These are phyloP conservation scores for Taphrina betulina DNA, from an alignment of 1,139 yeast genomes.

Conservation along the genomic window DNA sequence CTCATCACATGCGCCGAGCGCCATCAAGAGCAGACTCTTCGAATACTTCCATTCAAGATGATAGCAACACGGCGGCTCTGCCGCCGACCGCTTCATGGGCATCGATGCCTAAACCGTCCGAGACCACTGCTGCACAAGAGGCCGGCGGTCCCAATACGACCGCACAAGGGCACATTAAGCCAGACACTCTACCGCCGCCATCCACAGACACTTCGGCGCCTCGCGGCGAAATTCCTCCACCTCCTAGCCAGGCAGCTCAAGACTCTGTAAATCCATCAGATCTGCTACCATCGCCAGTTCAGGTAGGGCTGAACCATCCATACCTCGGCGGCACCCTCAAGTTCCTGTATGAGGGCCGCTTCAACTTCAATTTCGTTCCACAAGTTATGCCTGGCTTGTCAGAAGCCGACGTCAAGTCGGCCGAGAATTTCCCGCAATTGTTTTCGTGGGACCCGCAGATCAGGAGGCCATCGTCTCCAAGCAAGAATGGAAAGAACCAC, in stretches of 20 bases:
- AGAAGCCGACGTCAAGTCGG: conserved; percentile 23
- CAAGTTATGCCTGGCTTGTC: conserved; percentile 23
- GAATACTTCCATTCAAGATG: conserved; percentile 39
- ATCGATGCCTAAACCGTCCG: conserved; percentile 48
- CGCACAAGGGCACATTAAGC: conserved; percentile 4
- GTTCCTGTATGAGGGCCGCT: conserved; percentile 3
- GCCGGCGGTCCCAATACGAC: conserved; percentile 4
- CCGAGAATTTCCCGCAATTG: conserved; percentile 15
- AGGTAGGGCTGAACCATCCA: conserved; percentile 15
- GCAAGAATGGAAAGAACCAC: conserved; percentile 13
- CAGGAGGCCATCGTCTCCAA: conserved; percentile 20
- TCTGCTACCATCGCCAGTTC: conserved; percentile 8
- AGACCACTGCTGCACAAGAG: conserved; percentile 43
- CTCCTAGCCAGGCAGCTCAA: conserved; percentile 27
- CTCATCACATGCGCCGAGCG: conserved; percentile 39
- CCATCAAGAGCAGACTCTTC: conserved; percentile 36
- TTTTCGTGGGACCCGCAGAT: conserved; percentile 23
- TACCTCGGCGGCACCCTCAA: conserved; percentile 19
- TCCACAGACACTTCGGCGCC: not conserved
- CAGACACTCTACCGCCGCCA: conserved; percentile 20
- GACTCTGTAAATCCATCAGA: conserved; percentile 7
- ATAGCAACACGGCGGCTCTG: conserved; percentile 41
- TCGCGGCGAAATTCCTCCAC: conserved; percentile 23
- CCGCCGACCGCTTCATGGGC: conserved; percentile 50
- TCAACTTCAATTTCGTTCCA: conserved; percentile 15